Base-by-base conservation (phyloP, 495 filamentous ascomycete genomes). In the Immersiella caudata region DNA sequence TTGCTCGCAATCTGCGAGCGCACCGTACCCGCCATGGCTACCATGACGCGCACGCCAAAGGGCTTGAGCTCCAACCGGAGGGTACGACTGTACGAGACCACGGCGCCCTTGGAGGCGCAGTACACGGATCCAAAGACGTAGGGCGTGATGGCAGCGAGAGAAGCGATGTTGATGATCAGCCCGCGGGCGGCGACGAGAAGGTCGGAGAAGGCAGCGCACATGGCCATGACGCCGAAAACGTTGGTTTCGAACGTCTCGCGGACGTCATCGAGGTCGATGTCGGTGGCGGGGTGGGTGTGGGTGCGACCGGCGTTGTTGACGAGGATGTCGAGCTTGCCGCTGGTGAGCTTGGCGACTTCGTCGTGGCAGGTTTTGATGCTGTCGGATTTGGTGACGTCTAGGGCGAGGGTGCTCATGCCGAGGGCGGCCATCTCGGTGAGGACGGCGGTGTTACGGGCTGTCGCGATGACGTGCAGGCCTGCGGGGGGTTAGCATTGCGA, bases 301-400 rank as follows among this genome's bases (percentile, higher is more conserved):
- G 76, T 80, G 54, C 78, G 79, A 26, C 88, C 88, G 20, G 88
- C 88, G 71, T 91, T 91, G 73, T 92, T 92, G 64, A 92, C 81
- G 20, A 91, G 80, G 60, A 85, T 83, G 72, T 90, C 85, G n/a
- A 91, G 78, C 60, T 72, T 83, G 12, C 85, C 86, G 60, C 80
- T 81, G 0, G 86, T 89, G 35, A 85, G 64, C n/a, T 75, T 72
- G 27, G 76, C 76, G 18, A 88, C 83, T 11, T 79, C 78, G 7
- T 73, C 72, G 62, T 80, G 80, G 70, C 80, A 83, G 14, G 70
- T 69, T 35, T 75, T 78, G 78, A 88, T 84, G 73, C 83, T 86
- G 5, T 81, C 76, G 1, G 68, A 55, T n/a, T 78, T 76, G 25
- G 80, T 85, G 50, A 89, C 85, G 59, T 87, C 82, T 29, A 85